Percentiles rank a stretch among this genome's conserved stretches.
These are phyloP conservation scores for Grigorovia humatica DNA, from an alignment of 805 yeast species.

Conservation along the genomic window DNA sequence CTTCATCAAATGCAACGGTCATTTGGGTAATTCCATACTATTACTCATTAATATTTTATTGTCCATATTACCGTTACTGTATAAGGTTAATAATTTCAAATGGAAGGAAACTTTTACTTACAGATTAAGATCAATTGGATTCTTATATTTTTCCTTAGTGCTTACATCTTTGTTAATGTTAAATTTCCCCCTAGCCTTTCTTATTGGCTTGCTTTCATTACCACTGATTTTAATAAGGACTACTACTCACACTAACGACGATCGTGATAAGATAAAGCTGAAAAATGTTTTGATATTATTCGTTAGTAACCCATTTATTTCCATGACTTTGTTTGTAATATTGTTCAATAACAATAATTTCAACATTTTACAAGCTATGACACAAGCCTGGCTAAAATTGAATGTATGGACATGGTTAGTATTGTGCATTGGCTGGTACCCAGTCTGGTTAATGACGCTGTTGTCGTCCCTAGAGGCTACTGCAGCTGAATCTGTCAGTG, in stretches of 20 bases:
- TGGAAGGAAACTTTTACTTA: conserved; percentile 15
- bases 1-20: conserved; percentile 5
- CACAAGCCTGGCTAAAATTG: conserved; percentile 54
- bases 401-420: conserved; percentile 84
- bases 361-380: conserved; percentile 35
- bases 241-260: conserved; percentile 3
- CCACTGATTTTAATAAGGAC: conserved; percentile 55
- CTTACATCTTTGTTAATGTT: conserved; percentile 67
- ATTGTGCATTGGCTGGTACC: conserved; percentile 66
- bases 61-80: conserved; percentile 14
- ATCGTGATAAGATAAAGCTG: conserved; percentile 3
- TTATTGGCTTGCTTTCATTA: conserved; percentile 57
- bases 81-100: conserved; percentile 8
- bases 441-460: conserved; percentile 54
- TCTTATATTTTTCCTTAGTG: conserved; percentile 55
- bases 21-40: neutral
- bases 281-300: conserved; percentile 30
- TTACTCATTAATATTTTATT: conserved; percentile 10
- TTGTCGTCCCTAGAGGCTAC: conserved; percentile 13
- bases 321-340: conserved; percentile 26
- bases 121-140: conserved; percentile 35
- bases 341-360: conserved; percentile 25
- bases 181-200: conserved; percentile 72
- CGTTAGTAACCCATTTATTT: conserved; percentile 44
- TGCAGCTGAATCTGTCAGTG: neutral